phyloP scores from a whole-genome alignment of 208 protist genomes.

The Lotmaria passim region DNA sequence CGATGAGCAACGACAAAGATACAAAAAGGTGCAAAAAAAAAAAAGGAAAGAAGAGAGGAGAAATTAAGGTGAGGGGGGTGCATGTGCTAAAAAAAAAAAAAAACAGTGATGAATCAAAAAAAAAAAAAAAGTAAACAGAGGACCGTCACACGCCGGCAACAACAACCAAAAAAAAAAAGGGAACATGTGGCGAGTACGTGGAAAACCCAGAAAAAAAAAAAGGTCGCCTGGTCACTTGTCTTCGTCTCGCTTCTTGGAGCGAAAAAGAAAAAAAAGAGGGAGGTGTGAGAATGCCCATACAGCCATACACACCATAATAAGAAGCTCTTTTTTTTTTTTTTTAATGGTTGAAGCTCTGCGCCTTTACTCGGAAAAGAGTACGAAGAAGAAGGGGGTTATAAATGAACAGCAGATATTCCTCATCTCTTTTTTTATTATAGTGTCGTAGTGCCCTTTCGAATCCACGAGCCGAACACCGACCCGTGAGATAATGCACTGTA shows the following conservation, averaged over 20 bases:
- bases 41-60: background rate
- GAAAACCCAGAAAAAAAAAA: background rate
- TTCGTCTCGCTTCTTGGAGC: too few relatives aligned
- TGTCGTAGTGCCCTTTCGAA: constrained; percentile 20
- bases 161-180: background rate
- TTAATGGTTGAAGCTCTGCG: too few relatives aligned
- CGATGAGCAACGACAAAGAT: background rate
- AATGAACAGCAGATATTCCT: background rate
- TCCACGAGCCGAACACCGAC: constrained; percentile 22
- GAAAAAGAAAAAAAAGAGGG: too few relatives aligned
- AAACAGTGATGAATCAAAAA: background rate
- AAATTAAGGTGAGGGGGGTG: too few relatives aligned
- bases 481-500: background rate
- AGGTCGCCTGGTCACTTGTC: background rate
- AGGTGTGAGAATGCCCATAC: too few relatives aligned
- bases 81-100: background rate
- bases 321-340: too few relatives aligned
- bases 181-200: too few relatives aligned
- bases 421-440: background rate
- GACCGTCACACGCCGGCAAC: background rate
- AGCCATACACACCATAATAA: too few relatives aligned
- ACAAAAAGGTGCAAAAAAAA: background rate
- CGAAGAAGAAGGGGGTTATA: background rate
- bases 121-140: background rate
- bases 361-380: background rate